Percentiles rank a stretch among this genome's conserved stretches.
Conservation (phyloP, 805 yeast species). For the Metschnikowia matae region DNA sequence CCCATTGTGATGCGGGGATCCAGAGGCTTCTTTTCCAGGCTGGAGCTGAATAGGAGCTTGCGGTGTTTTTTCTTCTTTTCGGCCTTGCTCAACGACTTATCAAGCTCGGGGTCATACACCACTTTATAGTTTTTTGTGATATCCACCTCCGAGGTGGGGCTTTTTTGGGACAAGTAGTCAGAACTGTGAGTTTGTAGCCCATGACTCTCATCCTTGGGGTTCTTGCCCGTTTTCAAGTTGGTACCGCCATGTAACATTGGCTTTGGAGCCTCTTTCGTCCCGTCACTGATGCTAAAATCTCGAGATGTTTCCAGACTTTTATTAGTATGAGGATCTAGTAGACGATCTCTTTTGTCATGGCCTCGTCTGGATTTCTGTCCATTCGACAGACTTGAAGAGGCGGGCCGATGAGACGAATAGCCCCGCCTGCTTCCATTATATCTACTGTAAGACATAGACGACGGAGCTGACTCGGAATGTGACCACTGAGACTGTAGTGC, state of each 20-base stretch:
- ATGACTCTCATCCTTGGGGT: constrained; percentile 28
- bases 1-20: constrained; percentile 42
- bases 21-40: constrained; percentile 12
- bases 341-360: not conserved
- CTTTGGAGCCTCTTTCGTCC: not conserved
- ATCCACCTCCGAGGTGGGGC: constrained; percentile 9
- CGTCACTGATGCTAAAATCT: not conserved
- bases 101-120: constrained; percentile 47
- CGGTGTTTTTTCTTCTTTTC: constrained; percentile 31
- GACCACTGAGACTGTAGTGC: not conserved
- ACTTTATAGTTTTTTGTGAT: constrained; percentile 38
- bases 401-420: not conserved
- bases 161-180: constrained; percentile 11
- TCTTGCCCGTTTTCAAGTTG: constrained; percentile 29
- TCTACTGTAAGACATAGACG: constrained; percentile 3
- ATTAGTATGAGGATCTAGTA: not conserved
- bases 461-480: not conserved
- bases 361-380: not conserved
- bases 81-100: constrained; percentile 27
- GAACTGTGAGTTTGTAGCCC: constrained; percentile 28
- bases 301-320: not conserved
- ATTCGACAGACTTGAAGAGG: not conserved
- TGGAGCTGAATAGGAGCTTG: constrained; percentile 39
- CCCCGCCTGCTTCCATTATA: constrained; percentile 2
- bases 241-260: constrained; percentile 24